Evolutionary conservation across 2,329 filamentous ascomycete genomes (phyloP), one percentile per base, ranked within the genome.

Genomic region (Venturia pyrina): DNA sequence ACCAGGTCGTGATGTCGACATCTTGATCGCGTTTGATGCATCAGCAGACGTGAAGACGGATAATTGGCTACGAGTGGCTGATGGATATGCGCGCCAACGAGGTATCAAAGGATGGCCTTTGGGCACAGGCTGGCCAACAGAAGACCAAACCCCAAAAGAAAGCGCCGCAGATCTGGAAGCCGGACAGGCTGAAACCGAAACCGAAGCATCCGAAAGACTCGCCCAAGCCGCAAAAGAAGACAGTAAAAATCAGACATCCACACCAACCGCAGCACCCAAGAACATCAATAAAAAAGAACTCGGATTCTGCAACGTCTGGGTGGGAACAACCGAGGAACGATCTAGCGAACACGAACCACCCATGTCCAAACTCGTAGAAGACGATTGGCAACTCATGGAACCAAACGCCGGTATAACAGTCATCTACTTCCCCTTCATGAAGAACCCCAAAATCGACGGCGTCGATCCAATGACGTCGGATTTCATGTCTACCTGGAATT

Each of bases 401-500:
- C 87, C 90, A 0, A 82, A 92, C 65, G 93, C 95, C 0, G 95
- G 95, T 19, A 89, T 99, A 50, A 85, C 93, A 0, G 87, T 99
- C 3, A 82, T 96, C 19, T 99, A 99, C 78, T 88, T 97, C 72
- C 95, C 95, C 0, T 88, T 97, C 68, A 80, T 98, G 17, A 85
- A 89, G 37, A 98, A 99, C 74, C 83, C 88, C 0, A 88, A 89
- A 67, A 88, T 91, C 0, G 84, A 87, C 0, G 89, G 86, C 56
- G 88, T 98, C n/a, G 89, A 96, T 70, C 95, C 95, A 0, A 87
- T 87, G 32, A 85, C 84, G 2, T 89, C 86, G 64, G 91, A 96
- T 67, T 98, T 92, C 76, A 86, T 98, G 80, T 91, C 87, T 70
- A 99, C 95, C 0, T 99, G 95, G 95, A 99, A 99, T 74, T 98